These are phyloP conservation scores for Arachnomyces sp. DNA, from an alignment of 2,329 filamentous ascomycete genomes.

Conservation along the genomic window DNA sequence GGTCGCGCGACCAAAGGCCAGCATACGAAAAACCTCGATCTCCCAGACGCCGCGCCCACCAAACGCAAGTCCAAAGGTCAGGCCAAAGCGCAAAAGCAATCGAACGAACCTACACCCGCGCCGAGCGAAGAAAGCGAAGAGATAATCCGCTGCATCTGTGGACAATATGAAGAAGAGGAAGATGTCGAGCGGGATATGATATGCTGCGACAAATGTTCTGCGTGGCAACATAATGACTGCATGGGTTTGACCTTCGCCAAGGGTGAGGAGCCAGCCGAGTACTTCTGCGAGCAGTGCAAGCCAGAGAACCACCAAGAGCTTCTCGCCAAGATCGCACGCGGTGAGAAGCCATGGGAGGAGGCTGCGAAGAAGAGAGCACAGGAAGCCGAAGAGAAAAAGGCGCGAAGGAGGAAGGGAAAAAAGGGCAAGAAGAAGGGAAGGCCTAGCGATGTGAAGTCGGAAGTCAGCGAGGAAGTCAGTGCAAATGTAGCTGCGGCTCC, in stretches of 20 bases:
- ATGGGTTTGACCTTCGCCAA: slow-evolving; percentile 75
- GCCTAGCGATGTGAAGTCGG: slow-evolving; percentile 54
- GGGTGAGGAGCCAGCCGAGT: slow-evolving; percentile 68
- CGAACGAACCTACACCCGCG: slow-evolving; percentile 37
- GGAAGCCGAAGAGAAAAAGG: slow-evolving; percentile 50
- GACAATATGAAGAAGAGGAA: slow-evolving; percentile 74
- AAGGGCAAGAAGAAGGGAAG: slow-evolving; percentile 55
- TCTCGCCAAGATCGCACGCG: slow-evolving; percentile 65
- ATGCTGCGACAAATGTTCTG: slow-evolving; percentile 82
- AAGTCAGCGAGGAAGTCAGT: slow-evolving; percentile 33
- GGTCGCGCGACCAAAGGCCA: slow-evolving; percentile 95
- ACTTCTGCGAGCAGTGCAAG: slow-evolving; percentile 85
- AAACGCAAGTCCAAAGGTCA: slow-evolving; percentile 41
- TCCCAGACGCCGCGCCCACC: slow-evolving; percentile 51
- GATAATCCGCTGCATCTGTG: slow-evolving; percentile 88
- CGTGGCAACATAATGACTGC: slow-evolving; percentile 97
- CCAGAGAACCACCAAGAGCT: slow-evolving; percentile 77
- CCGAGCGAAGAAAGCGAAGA: slow-evolving; percentile 52
- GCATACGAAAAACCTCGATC: slow-evolving; percentile 78
- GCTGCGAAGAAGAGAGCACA: slow-evolving; percentile 55
- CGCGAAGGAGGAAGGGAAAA: slow-evolving; percentile 49
- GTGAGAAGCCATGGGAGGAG: slow-evolving; percentile 80
- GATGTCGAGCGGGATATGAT: slow-evolving; percentile 90
- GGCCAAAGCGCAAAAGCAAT: slow-evolving; percentile 38
- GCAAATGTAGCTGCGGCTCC: slow-evolving; percentile 16